These are phyloP conservation scores for Biscogniauxia mediterranea DNA, from an alignment of 2,329 filamentous ascomycete genomes.

Conservation along the genomic window DNA sequence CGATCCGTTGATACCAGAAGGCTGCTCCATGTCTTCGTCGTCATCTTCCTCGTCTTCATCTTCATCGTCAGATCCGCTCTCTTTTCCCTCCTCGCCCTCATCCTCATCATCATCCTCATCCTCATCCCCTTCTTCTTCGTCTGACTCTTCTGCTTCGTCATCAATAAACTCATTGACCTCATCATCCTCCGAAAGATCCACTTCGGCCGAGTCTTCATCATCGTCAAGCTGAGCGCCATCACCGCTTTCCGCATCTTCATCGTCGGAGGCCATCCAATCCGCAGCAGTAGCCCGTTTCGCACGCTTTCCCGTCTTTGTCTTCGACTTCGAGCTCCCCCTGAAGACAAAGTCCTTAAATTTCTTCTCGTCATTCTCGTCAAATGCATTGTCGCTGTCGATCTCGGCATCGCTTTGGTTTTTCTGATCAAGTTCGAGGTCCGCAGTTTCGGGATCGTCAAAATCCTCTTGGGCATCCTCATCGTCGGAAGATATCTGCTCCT, in stretches of 20 bases:
- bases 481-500: no score
- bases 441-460: slow-evolving; percentile 56
- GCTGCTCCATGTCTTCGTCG: slow-evolving; percentile 26
- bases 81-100: slow-evolving; percentile 8
- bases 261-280: slow-evolving; percentile 54
- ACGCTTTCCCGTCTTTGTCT: slow-evolving; percentile 30
- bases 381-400: slow-evolving; percentile 66
- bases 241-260: slow-evolving; percentile 37
- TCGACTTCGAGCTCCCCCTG: slow-evolving; percentile 55
- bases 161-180: slow-evolving; percentile 23
- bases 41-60: slow-evolving; percentile 31
- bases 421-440: slow-evolving; percentile 53
- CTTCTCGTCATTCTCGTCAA: slow-evolving; percentile 83
- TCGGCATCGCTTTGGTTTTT: slow-evolving; percentile 51
- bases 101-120: slow-evolving; percentile 8
- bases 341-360: slow-evolving; percentile 72
- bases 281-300: slow-evolving; percentile 49
- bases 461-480: slow-evolving; percentile 33
- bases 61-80: slow-evolving; percentile 18
- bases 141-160: slow-evolving; percentile 19
- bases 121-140: slow-evolving; percentile 10
- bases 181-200: slow-evolving; percentile 22
- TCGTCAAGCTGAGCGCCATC: slow-evolving; percentile 38
- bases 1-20: slow-evolving; percentile 31
- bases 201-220: slow-evolving; percentile 26